Evolutionary conservation across 2,329 filamentous ascomycete genomes (phyloP), one percentile per base, ranked within the genome.

Genomic region (Colletotrichum sp.): DNA sequence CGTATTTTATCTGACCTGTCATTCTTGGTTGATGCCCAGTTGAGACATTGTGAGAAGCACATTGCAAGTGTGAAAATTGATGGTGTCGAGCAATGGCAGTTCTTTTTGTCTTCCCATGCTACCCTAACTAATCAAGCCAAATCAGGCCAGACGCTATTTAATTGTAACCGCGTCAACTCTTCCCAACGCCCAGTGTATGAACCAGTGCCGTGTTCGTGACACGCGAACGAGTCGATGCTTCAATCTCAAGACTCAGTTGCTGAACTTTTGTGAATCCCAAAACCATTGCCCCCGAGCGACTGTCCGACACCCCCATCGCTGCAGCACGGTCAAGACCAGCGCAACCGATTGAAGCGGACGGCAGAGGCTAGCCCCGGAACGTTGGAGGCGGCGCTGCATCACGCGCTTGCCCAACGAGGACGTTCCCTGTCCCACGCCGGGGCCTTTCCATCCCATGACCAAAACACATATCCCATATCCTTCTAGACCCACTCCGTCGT

Each of bases 221-320:
- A 67, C 39, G 43, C 18, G 32, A 69, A 68, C 64, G 75, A 76
- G 75, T 76, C 73, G 16, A 73, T 68, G 68, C 52, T 75, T 67
- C 75, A 77, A 72, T 77, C 68, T 77, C 63, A 77, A 74, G 75
- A 76, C 75, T 77, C 68, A 26, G 43, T 65, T 71, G 36, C 60
- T 24, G 36, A 77, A 70, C 75, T 77, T 77, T 77, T 76, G 9
- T 67, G 43, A 43, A 59, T 55, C 55, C 68, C 48, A 39, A 57
- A 65, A 32, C 34, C 30, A 6, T n/a, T 55, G 34, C 12, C 28
- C 64, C 10, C 26, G 18, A 12, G n/a, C 24, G 26, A 18, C n/a
- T 13, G 7, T 30, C 32, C 36, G n/a, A 26, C 28, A 63, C 9
- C 4, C 21, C 16, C 7, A 52, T 66, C 64, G 36, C 18, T 66